Evolutionary conservation across 345 rosid species (phyloP).

Genomic region (Eucalyptus tenuipes): DNA sequence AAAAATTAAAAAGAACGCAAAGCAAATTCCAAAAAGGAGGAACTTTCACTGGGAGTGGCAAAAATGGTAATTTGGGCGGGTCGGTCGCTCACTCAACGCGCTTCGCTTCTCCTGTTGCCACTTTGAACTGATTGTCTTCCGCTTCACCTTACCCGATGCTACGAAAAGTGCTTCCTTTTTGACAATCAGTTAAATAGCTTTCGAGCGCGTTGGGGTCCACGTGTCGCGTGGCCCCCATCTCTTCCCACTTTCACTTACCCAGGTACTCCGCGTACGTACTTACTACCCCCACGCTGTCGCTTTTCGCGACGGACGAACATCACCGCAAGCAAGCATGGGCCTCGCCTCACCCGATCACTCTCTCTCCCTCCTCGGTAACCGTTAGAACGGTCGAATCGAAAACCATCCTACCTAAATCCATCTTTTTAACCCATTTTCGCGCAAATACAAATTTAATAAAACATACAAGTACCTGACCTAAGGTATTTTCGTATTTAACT

Average conservation of each 20-base stretch:
- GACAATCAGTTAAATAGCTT: neutral
- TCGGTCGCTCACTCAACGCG: neutral
- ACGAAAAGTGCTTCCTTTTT: neutral
- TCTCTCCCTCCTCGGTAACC: neutral
- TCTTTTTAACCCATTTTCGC: neutral
- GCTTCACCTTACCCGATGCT: neutral
- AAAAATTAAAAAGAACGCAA: rapidly evolving
- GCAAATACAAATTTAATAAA: too few relatives aligned
- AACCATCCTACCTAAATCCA: neutral
- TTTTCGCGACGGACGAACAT: neutral
- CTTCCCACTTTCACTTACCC: neutral
- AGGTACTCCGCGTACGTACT: neutral
- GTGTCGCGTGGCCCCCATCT: neutral
- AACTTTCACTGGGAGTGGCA: neutral
- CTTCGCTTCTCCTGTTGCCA: neutral
- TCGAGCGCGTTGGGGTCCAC: neutral
- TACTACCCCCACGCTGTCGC: neutral
- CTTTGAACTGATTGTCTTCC: neutral
- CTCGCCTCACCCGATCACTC: neutral
- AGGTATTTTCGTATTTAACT: too few relatives aligned
- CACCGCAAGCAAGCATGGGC: neutral
- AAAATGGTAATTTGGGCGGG: neutral
- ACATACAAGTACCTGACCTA: rapidly evolving
- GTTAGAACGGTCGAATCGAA: neutral
- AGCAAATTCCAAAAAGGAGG: neutral